phyloP scores from a whole-genome alignment of 768 basidiomycete genomes.

The Mycena vulgaris region DNA sequence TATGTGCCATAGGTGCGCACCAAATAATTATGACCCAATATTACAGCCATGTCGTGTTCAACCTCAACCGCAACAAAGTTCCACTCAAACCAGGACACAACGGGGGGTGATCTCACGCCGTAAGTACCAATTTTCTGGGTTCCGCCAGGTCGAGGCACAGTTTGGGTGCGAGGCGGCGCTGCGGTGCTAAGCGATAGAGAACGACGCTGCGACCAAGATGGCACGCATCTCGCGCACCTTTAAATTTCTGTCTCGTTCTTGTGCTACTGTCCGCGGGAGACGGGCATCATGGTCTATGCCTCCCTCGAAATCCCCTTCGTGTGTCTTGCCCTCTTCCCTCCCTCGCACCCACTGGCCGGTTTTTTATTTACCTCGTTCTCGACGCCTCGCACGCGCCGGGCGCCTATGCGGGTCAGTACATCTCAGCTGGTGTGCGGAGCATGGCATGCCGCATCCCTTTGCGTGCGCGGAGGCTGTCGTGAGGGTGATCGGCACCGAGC shows the following conservation, averaged over 20 bases:
- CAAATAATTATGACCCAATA: too few relatives aligned
- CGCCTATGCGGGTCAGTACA: slow-evolving; percentile 61
- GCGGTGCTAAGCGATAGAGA: slow-evolving; percentile 29
- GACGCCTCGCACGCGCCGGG: slow-evolving; percentile 30
- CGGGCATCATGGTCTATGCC: slow-evolving; percentile 89
- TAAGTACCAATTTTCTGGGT: slow-evolving; percentile 12
- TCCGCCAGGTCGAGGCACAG: slow-evolving; percentile 1
- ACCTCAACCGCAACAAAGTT: neutral
- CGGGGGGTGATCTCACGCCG: slow-evolving; percentile 37
- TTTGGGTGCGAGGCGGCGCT: slow-evolving; percentile 25
- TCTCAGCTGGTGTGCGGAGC: slow-evolving; percentile 70
- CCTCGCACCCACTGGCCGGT: neutral
- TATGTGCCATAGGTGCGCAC: too few relatives aligned
- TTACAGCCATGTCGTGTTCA: too few relatives aligned
- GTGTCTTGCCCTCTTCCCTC: slow-evolving; percentile 43
- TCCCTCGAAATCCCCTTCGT: slow-evolving; percentile 77
- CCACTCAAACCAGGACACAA: slow-evolving; percentile 27
- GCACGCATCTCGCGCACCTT: slow-evolving; percentile 27
- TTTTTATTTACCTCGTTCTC: slow-evolving; percentile 45
- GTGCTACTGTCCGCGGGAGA: slow-evolving; percentile 56
- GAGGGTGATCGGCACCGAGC: slow-evolving; percentile 61
- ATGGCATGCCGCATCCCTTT: slow-evolving; percentile 73
- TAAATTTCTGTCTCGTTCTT: neutral
- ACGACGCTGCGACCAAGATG: slow-evolving; percentile 33
- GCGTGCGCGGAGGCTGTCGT: slow-evolving; percentile 60